Percentiles rank a stretch among this genome's conserved stretches.
Conservation (phyloP, 1,284 basidiomycete genomes). For the Hortiboletus rubellus region DNA sequence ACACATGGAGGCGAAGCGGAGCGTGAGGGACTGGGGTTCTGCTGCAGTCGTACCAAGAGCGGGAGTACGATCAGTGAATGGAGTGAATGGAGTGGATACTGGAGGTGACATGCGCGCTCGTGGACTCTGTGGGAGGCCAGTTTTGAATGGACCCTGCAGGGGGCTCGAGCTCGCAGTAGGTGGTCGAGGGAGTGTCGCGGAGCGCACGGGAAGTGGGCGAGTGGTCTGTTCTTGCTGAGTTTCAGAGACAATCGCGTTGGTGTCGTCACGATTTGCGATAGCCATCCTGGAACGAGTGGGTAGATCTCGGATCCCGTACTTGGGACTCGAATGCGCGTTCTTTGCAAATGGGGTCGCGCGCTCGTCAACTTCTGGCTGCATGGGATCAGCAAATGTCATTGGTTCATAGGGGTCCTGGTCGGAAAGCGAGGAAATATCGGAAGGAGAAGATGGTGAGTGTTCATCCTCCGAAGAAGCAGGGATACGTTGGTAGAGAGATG, state of each 20-base stretch:
- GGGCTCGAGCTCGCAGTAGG: constrained; percentile 6
- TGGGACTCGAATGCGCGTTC: constrained; percentile 13
- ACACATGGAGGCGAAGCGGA: constrained; percentile 30
- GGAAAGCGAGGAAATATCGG: constrained; percentile 14
- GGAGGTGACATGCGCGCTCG: constrained; percentile 11
- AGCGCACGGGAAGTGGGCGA: constrained; percentile 15
- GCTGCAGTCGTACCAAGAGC: constrained; percentile 1
- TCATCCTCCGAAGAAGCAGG: constrained; percentile 18
- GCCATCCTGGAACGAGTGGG: constrained; percentile 25
- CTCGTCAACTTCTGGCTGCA: constrained; percentile 10
- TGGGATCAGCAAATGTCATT: constrained; percentile 31
- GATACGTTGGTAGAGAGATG: constrained; percentile 16
- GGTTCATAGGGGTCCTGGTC: constrained; percentile 24
- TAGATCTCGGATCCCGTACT: constrained; percentile 33
- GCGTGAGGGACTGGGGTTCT: constrained; percentile 31
- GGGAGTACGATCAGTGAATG: constrained; percentile 12
- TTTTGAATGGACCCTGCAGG: constrained; percentile 4
- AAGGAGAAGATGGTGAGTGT: constrained; percentile 13
- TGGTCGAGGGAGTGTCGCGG: constrained; percentile 27
- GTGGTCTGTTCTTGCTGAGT: constrained; percentile 4
- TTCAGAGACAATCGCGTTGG: not conserved
- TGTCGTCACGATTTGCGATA: constrained; percentile 20
- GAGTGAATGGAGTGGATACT: constrained; percentile 6
- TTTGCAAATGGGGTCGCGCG: not conserved
- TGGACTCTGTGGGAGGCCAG: constrained; percentile 14